Base-by-base conservation (phyloP, 805 yeast genomes). In the Zygotorulaspora chibaensis region DNA sequence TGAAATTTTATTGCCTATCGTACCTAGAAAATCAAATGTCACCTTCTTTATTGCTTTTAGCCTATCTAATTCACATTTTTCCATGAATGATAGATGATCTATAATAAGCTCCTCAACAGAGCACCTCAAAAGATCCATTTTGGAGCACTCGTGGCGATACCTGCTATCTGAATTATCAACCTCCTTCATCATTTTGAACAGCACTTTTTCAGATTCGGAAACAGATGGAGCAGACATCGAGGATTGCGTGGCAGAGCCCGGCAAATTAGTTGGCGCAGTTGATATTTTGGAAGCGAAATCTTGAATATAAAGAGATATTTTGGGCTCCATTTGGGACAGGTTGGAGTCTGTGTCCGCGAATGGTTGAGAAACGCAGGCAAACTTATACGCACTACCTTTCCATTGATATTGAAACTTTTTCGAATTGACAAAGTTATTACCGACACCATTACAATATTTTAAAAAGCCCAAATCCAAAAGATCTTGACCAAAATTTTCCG, bases 31-130 rank as follows among this genome's bases (percentile, higher is more conserved):
- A 61, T 87, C 95, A 42, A 79, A 72, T 9, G 84, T 76, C 1
- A 82, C 90, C 48, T 84, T 83, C 62, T 87, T 86, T 50, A 87
- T 68, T 0, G 93, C 93, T 52, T 75, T 74, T 48, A 85, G 70
- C 52, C 96, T 75, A 65, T 87, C 95, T 29, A 77, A 63, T 66
- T 87, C 96, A 67, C 93, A 87, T 56, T 81, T 77, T 61, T 87
- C 91, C 86, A 87, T 80, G 61, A 83, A 86, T 17, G 81, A 66
- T 41, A 83, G 69, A 58, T 85, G 90, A 54, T 83, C 90, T 62
- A 83, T 75, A 46, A 84, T 72, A 28, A 76, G 61, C 57, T 84
- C 91, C 63, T 88, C 96, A 38, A 86, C 72, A 38, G 79, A 80
- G 62, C 93, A 84, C 47, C 95, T 73, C 11, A 77, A 63, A 36